phyloP scores from a whole-genome alignment of 106 monocot species.

The Iris macrosiphon region DNA sequence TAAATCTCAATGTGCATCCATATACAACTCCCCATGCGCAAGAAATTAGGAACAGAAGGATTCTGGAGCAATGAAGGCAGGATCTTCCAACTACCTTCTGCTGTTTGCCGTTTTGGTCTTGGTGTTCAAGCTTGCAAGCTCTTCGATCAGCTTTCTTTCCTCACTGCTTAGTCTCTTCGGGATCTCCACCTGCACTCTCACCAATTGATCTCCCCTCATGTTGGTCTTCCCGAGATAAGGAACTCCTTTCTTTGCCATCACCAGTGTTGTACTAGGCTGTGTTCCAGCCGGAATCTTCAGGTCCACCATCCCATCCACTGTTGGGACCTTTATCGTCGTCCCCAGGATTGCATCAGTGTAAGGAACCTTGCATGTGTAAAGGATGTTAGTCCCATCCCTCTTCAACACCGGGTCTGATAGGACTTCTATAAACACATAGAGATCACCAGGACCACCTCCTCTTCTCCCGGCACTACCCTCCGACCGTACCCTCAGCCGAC shows the following conservation, averaged over 20 bases:
- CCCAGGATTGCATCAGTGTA: conserved; percentile 88
- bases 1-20: no score
- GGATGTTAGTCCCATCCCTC: conserved; percentile 74
- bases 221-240: conserved; percentile 76
- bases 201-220: conserved; percentile 77
- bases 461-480: conserved; percentile 87
- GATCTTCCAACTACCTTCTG: conserved; percentile 29
- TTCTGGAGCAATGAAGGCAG: no score
- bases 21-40: no score
- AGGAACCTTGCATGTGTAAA: conserved; percentile 82
- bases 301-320: conserved; percentile 81
- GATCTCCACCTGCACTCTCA: conserved; percentile 92
- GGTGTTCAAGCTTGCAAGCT: conserved; percentile 66
- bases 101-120: conserved; percentile 48
- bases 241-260: conserved; percentile 92
- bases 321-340: conserved; percentile 73
- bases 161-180: conserved; percentile 77
- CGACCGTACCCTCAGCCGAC: conserved; percentile 71
- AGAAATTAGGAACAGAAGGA: no score
- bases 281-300: conserved; percentile 84
- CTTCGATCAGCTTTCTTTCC: conserved; percentile 86
- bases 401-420: conserved; percentile 79
- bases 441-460: conserved; percentile 82
- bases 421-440: conserved; percentile 90
- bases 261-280: conserved; percentile 78